Percentiles rank a stretch among this genome's conserved stretches.
Conservation (phyloP, 2,329 filamentous ascomycete genomes). For the Dichotomopilus funicola region DNA sequence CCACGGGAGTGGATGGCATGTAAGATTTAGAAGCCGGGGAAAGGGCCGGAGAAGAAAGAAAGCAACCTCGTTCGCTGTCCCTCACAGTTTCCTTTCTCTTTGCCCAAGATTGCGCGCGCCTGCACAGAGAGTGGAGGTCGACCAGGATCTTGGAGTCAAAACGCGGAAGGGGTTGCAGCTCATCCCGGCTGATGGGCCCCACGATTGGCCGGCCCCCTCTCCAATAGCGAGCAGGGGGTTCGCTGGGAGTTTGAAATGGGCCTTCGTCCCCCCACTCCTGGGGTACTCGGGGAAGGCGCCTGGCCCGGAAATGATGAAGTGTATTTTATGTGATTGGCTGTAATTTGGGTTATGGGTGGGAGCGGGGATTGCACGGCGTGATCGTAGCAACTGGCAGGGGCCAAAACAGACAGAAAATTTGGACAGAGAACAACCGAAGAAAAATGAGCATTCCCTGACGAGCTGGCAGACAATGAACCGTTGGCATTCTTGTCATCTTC, state of each 20-base stretch:
- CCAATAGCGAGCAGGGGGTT: slow-evolving; percentile 14
- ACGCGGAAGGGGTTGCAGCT: slow-evolving; percentile 16
- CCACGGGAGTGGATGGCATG: slow-evolving; percentile 5
- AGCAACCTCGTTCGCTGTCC: background rate
- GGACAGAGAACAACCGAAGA: slow-evolving; percentile 12
- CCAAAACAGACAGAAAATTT: slow-evolving; percentile 19
- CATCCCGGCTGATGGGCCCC: slow-evolving; percentile 15
- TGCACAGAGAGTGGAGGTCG: slow-evolving; percentile 17
- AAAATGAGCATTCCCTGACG: background rate
- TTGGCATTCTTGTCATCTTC: background rate
- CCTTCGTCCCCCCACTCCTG: slow-evolving; percentile 11
- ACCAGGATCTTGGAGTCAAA: slow-evolving; percentile 13
- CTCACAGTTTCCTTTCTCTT: background rate
- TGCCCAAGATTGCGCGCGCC: slow-evolving; percentile 18
- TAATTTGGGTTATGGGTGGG: background rate
- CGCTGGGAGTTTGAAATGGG: background rate
- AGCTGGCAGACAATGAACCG: background rate
- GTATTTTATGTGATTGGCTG: slow-evolving; percentile 14
- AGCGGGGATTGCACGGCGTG: slow-evolving; percentile 9
- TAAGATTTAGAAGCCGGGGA: slow-evolving; percentile 20
- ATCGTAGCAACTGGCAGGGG: slow-evolving; percentile 7
- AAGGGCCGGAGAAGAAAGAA: slow-evolving; percentile 8
- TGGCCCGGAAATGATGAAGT: background rate
- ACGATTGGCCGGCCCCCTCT: slow-evolving; percentile 15
- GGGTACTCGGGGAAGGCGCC: slow-evolving; percentile 8